Conservation (phyloP, 805 yeast species). For the Wickerhamomyces sydowiorum region DNA sequence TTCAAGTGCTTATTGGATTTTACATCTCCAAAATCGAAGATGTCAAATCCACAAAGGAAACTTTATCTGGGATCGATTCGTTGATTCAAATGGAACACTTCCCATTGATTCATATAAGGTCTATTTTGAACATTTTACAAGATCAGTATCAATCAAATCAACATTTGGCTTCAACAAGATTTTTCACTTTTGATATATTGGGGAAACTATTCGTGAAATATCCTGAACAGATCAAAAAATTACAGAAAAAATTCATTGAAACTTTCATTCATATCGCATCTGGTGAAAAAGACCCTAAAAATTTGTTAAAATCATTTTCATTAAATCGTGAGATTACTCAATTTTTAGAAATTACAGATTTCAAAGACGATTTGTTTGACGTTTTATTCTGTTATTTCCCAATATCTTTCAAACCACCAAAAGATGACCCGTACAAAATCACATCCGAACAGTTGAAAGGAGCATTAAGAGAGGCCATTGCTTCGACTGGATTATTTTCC, state of each 20-base stretch:
- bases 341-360: slow-evolving; percentile 31
- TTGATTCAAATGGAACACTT: slow-evolving; percentile 49
- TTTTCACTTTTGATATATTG: slow-evolving; percentile 49
- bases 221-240: slow-evolving; percentile 13
- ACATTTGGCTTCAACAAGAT: slow-evolving; percentile 58
- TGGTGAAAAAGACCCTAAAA: slow-evolving; percentile 94
- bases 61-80: slow-evolving; percentile 47
- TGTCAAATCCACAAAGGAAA: slow-evolving; percentile 42
- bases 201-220: slow-evolving; percentile 28
- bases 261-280: slow-evolving; percentile 64
- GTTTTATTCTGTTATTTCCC: slow-evolving; percentile 94
- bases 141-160: slow-evolving; percentile 48
- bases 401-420: slow-evolving; percentile 88
- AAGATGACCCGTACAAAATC: slow-evolving; percentile 80
- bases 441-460: slow-evolving; percentile 66
- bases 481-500: slow-evolving; percentile 58
- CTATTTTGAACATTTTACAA: slow-evolving; percentile 31
- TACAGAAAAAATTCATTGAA: slow-evolving; percentile 36
- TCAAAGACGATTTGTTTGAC: slow-evolving; percentile 72
- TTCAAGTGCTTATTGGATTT: slow-evolving; percentile 41
- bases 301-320: slow-evolving; percentile 64
- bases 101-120: slow-evolving; percentile 27
- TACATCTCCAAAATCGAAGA: slow-evolving; percentile 66
- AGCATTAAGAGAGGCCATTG: slow-evolving; percentile 54
- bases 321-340: slow-evolving; percentile 44